Evolutionary conservation across 1,139 yeast genomes (phyloP).

Genomic region (Nadsonia starkeyi-henricii): DNA sequence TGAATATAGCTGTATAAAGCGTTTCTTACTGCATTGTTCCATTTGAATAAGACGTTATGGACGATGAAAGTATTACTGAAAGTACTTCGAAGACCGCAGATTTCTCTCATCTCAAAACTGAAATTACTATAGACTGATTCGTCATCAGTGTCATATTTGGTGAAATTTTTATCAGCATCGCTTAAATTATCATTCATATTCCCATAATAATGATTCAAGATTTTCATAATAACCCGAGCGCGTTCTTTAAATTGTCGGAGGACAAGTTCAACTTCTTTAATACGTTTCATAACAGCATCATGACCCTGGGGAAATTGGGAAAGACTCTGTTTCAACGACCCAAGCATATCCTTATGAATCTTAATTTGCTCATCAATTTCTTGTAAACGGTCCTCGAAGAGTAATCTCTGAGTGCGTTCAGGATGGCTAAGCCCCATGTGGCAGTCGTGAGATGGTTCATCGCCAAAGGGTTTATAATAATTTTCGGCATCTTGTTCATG

Average conservation of each 20-base stretch:
- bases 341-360: slow-evolving; percentile 24
- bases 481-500: slow-evolving; percentile 26
- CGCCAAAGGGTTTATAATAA: slow-evolving; percentile 47
- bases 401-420: slow-evolving; percentile 19
- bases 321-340: slow-evolving; percentile 20
- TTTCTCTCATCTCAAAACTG: slow-evolving; percentile 6
- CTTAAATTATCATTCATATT: neutral
- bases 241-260: slow-evolving; percentile 26
- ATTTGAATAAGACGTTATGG: slow-evolving; percentile 62
- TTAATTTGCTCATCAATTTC: slow-evolving; percentile 35
- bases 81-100: slow-evolving; percentile 15
- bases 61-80: slow-evolving; percentile 70
- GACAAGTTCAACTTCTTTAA: slow-evolving; percentile 22
- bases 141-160: neutral
- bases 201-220: neutral
- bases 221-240: neutral
- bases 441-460: slow-evolving; percentile 56
- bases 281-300: slow-evolving; percentile 14
- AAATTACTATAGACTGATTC: neutral
- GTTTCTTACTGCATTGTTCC: slow-evolving; percentile 62
- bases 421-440: slow-evolving; percentile 34
- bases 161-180: no score
- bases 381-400: slow-evolving; percentile 19
- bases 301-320: slow-evolving; percentile 15
- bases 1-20: slow-evolving; percentile 49